Conservation (phyloP, 2,329 filamentous ascomycete species). For the Pyrenophora seminiperda region DNA sequence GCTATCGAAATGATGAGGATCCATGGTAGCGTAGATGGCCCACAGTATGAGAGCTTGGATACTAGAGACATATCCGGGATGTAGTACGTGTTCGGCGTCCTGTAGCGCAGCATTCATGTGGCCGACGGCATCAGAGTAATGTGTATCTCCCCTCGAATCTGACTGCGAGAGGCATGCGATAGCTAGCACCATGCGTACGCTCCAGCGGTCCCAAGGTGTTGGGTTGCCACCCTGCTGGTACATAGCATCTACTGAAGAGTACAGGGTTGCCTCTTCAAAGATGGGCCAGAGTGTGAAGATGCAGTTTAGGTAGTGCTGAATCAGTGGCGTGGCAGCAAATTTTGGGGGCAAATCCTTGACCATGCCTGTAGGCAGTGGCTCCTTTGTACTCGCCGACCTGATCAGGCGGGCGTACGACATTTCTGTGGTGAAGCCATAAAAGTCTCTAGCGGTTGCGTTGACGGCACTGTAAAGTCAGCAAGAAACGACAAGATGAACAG, state of each 20-base stretch:
- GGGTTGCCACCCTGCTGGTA: conserved; percentile 72
- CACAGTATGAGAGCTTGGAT: conserved; percentile 87
- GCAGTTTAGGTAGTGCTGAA: conserved; percentile 85
- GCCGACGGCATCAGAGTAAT: conserved; percentile 64
- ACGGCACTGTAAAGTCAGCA: conserved; percentile 64
- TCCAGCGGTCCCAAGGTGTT: conserved; percentile 75
- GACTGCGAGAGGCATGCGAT: conserved; percentile 79
- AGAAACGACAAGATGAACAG: background rate
- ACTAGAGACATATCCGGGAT: conserved; percentile 81
- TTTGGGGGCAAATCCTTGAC: conserved; percentile 70
- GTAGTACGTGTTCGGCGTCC: conserved; percentile 80
- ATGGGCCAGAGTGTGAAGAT: conserved; percentile 80
- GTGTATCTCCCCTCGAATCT: conserved; percentile 66
- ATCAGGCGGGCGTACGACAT: conserved; percentile 93
- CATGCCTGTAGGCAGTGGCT: conserved; percentile 67
- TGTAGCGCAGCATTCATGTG: conserved; percentile 71
- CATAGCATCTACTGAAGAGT: conserved; percentile 78
- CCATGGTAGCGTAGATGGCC: conserved; percentile 86
- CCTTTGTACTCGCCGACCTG: conserved; percentile 78
- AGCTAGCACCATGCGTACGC: conserved; percentile 86
- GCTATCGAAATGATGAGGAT: conserved; percentile 88
- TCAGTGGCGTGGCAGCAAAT: conserved; percentile 68
- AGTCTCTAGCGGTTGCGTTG: conserved; percentile 92
- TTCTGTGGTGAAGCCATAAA: conserved; percentile 83
- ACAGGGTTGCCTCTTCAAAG: conserved; percentile 79